These are phyloP conservation scores for Paramecium sonneborni DNA, from an alignment of 73 alveolate species.

Conservation along the genomic window DNA sequence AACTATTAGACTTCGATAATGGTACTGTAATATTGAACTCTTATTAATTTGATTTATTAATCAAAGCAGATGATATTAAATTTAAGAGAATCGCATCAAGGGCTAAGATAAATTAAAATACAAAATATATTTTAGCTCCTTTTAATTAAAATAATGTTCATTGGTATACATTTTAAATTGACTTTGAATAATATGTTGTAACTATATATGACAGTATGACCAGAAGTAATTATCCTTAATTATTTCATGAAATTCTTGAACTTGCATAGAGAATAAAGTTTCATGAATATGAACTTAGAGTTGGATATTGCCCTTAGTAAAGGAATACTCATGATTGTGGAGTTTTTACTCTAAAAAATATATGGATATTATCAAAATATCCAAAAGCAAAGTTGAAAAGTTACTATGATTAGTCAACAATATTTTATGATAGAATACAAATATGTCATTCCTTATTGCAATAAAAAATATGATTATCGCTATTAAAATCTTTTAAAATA, in stretches of 20 bases:
- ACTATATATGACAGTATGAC: constrained; percentile 35
- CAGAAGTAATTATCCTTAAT: neutral
- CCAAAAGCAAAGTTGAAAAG: neutral
- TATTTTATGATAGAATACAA: constrained; percentile 25
- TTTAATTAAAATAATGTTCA: constrained; percentile 7
- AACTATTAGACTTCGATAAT: neutral
- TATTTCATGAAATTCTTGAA: neutral
- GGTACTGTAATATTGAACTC: neutral
- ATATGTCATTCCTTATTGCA: neutral
- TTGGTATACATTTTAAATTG: constrained; percentile 30
- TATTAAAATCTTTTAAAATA: too few species aligned
- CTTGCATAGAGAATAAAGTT: neutral
- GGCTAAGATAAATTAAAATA: neutral
- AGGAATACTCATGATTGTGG: constrained; percentile 32
- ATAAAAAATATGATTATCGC: neutral
- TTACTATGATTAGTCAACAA: neutral
- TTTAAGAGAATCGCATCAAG: neutral
- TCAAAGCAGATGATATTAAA: neutral
- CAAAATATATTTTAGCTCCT: neutral
- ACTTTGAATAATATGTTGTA: neutral
- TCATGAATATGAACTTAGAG: neutral
- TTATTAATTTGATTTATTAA: neutral
- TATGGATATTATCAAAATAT: constrained; percentile 3
- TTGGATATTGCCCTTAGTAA: constrained; percentile 11
- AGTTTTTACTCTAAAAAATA: constrained; percentile 37